Conservation (phyloP, 768 basidiomycete genomes). For the Fomitopsis serialis region DNA sequence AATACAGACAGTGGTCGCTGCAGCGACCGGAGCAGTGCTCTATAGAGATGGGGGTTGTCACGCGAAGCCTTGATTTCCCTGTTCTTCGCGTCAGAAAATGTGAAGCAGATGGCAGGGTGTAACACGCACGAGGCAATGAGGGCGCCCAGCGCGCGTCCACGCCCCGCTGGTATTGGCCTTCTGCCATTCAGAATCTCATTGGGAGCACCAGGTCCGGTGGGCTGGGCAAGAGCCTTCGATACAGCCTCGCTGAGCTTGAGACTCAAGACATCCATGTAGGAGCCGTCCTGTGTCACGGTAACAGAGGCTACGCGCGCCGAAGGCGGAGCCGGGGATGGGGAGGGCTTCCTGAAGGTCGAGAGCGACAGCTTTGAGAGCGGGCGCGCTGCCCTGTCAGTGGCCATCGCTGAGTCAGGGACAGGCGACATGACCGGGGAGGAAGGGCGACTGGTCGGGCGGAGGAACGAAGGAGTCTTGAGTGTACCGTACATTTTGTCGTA, state of each 20-base stretch:
- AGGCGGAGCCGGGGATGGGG: conserved; percentile 37
- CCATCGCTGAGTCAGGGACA: conserved; percentile 32
- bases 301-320: conserved; percentile 26
- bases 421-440: conserved; percentile 50
- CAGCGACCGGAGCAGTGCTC: conserved; percentile 66
- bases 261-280: conserved; percentile 72
- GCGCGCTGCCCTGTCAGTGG: conserved; percentile 41
- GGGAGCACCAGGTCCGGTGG: conserved; percentile 44
- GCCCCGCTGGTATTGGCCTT: conserved; percentile 68
- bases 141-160: conserved; percentile 60
- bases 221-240: conserved; percentile 67
- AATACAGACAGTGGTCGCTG: conserved; percentile 76
- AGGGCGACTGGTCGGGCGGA: conserved; percentile 59
- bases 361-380: conserved; percentile 56
- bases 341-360: conserved; percentile 51
- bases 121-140: conserved; percentile 65
- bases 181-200: conserved; percentile 59
- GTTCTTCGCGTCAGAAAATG: conserved; percentile 1
- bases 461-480: conserved; percentile 62
- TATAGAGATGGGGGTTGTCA: conserved; percentile 58
- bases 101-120: neutral
- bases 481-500: conserved; percentile 47
- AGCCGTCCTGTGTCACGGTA: conserved; percentile 67
- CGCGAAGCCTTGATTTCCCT: conserved; percentile 68
- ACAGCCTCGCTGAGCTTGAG: conserved; percentile 80